Base-by-base conservation (phyloP, 257 asterid species). In the Solanum ossicruentum region DNA sequence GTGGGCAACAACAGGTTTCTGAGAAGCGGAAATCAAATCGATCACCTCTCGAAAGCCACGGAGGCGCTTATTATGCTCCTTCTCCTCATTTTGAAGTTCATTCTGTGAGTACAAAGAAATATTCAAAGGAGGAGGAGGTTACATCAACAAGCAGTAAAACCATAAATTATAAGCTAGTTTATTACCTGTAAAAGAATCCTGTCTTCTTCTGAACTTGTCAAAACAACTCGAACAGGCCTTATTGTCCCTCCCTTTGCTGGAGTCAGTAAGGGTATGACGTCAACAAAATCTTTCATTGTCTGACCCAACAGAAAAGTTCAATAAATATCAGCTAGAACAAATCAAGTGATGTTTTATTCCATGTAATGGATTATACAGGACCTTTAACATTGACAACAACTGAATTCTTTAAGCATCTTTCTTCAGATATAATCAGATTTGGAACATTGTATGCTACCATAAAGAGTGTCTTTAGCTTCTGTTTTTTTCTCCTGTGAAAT, bases 1-100 rank as follows among this genome's bases (percentile, higher is more conserved):
- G 93, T 93, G 97, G 85, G 90, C 97, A 86, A 96, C 93, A 78
- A 96, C 87, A 72, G 97, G 98, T 84, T 91, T 93, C 91, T 88
- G 90, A 88, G 98, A 94, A 88, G 89, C 49, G 43, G 98, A 93
- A 87, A 96, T 90, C 92, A 95, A 86, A 88, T 94, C 98, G 87
- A 96, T 90, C 95, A 93, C 97, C 91, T 92, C 98, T 52, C 98
- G 89, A 86, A 94, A 95, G 87, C 99, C 98, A 86, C 92, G 92
- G 52, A 89, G 87, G 73, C 84, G 90, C 86, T 78, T 88, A 86
- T 86, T 89, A 83, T 89, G 90, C 89, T 93, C 95, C 83, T 89
- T 88, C 87, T 92, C 97, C 91, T 80, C 83, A 56, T 91, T 89
- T 65, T 87, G 91, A 84, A 96, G 90, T 88, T 96, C 95, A 81